These are phyloP conservation scores for Amanita jacksonii DNA, from an alignment of 768 basidiomycete genomes.

Conservation along the genomic window DNA sequence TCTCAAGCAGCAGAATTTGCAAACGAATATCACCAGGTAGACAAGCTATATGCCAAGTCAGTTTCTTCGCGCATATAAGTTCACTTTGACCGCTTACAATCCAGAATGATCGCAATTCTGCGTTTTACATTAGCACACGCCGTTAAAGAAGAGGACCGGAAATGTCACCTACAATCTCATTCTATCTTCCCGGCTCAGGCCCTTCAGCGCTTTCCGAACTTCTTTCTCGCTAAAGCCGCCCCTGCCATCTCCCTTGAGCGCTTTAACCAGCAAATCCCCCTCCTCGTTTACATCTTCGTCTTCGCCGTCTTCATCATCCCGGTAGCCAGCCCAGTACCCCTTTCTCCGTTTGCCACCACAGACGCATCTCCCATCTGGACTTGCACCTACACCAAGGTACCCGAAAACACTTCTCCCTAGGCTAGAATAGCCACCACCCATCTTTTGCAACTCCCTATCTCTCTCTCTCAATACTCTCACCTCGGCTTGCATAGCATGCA, in stretches of 20 bases:
- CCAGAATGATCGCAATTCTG: constrained; percentile 51
- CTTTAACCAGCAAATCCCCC: constrained; percentile 30
- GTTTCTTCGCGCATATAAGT: neutral
- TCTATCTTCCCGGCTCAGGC: constrained; percentile 54
- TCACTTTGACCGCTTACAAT: constrained; percentile 30
- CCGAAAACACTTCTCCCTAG: neutral
- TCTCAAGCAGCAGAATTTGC: constrained; percentile 77
- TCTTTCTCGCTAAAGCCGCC: constrained; percentile 65
- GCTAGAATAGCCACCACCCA: neutral
- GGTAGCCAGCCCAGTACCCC: constrained; percentile 69
- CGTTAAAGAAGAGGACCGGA: neutral
- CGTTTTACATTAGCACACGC: constrained; percentile 13
- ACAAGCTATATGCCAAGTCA: constrained; percentile 36
- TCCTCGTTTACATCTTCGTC: constrained; percentile 29
- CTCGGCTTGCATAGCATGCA: constrained; percentile 82
- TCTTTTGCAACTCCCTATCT: constrained; percentile 7
- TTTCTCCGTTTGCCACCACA: constrained; percentile 56
- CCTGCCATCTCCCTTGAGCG: constrained; percentile 42
- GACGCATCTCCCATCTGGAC: constrained; percentile 24
- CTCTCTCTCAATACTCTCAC: constrained; percentile 51
- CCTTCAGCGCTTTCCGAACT: constrained; percentile 54
- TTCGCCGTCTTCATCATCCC: constrained; percentile 38
- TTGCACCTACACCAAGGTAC: constrained; percentile 11
- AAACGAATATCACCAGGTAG: constrained; percentile 79
- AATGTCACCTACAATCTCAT: constrained; percentile 70